A percentile compares a stretch with the other conserved stretches of the same genome.
Conservation (phyloP, 1,284 basidiomycete species). For the Rhodotorula sp. region DNA sequence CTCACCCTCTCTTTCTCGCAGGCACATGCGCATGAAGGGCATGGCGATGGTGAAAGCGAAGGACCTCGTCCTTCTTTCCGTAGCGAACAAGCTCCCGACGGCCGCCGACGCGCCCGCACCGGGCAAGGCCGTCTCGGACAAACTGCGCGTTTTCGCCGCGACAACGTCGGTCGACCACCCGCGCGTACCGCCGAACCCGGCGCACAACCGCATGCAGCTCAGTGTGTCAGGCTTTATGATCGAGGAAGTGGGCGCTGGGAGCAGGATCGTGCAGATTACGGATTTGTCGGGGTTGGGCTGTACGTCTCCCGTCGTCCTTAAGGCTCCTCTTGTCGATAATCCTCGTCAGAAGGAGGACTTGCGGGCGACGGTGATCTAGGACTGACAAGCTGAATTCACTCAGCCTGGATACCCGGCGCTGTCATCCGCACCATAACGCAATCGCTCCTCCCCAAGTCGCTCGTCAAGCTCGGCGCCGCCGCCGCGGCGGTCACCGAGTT, state of each 20-base stretch:
- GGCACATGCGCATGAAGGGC: constrained; percentile 62
- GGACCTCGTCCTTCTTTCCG: constrained; percentile 45
- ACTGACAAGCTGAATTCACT: no score
- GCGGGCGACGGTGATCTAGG: no score
- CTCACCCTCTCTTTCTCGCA: background rate
- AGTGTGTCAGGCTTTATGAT: constrained; percentile 43
- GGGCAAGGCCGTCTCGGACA: constrained; percentile 11
- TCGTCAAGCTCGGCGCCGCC: constrained; percentile 41
- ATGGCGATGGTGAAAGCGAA: constrained; percentile 62
- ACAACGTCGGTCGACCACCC: constrained; percentile 43
- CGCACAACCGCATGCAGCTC: constrained; percentile 44
- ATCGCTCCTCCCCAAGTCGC: constrained; percentile 43
- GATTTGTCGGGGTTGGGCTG: constrained; percentile 42
- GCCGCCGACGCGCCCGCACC: background rate
- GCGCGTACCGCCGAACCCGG: constrained; percentile 25
- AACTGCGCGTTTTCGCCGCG: constrained; percentile 25
- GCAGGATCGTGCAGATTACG: constrained; percentile 39
- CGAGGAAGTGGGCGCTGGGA: constrained; percentile 39
- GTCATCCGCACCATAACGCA: constrained; percentile 43
- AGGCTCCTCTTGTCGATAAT: no score
- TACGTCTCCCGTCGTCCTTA: constrained; percentile 6
- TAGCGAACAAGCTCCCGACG: constrained; percentile 31
- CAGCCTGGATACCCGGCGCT: constrained; percentile 41
- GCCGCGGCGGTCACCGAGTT: background rate
- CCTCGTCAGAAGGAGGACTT: no score